phyloP scores from a whole-genome alignment of 2,329 filamentous ascomycete species.

The Bipolaris gigantea region DNA sequence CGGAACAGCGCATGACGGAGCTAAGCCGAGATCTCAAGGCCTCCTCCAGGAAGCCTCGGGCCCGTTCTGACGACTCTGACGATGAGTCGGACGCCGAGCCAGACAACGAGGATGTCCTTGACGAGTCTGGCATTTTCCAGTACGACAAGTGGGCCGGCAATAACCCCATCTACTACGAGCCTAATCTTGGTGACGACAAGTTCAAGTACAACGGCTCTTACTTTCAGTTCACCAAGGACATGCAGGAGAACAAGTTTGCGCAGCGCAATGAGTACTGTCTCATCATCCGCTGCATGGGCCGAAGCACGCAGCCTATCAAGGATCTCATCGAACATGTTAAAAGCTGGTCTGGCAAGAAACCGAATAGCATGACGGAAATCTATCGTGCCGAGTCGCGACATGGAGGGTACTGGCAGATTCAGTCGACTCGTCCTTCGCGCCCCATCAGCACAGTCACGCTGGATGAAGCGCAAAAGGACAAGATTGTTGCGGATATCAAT shows the following conservation, averaged over 20 bases:
- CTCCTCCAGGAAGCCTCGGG: conserved; percentile 37
- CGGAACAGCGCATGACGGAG: conserved; percentile 45
- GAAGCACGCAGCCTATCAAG: conserved; percentile 54
- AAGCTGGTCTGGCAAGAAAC: conserved; percentile 48
- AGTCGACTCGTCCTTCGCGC: conserved; percentile 62
- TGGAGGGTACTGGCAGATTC: conserved; percentile 45
- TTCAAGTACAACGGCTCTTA: conserved; percentile 49
- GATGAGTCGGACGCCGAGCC: neutral
- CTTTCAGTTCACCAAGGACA: conserved; percentile 46
- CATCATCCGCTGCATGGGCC: conserved; percentile 50
- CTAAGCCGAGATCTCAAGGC: conserved; percentile 45
- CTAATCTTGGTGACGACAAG: conserved; percentile 50
- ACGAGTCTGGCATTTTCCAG: conserved; percentile 49
- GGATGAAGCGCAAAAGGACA: conserved; percentile 66
- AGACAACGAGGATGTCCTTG: conserved; percentile 23
- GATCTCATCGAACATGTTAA: conserved; percentile 51
- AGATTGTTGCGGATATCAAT: conserved; percentile 71
- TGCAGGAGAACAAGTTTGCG: conserved; percentile 19
- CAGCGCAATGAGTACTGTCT: conserved; percentile 7
- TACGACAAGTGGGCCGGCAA: conserved; percentile 54
- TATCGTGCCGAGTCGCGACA: conserved; percentile 45
- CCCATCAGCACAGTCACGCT: conserved; percentile 77
- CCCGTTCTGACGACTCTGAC: conserved; percentile 20
- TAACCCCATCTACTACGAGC: conserved; percentile 54
- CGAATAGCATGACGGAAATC: conserved; percentile 51